A percentile compares a stretch with the other conserved stretches of the same genome.
phyloP scores from a whole-genome alignment of 352 stramenopile genomes.

The Lagenidium giganteum region DNA sequence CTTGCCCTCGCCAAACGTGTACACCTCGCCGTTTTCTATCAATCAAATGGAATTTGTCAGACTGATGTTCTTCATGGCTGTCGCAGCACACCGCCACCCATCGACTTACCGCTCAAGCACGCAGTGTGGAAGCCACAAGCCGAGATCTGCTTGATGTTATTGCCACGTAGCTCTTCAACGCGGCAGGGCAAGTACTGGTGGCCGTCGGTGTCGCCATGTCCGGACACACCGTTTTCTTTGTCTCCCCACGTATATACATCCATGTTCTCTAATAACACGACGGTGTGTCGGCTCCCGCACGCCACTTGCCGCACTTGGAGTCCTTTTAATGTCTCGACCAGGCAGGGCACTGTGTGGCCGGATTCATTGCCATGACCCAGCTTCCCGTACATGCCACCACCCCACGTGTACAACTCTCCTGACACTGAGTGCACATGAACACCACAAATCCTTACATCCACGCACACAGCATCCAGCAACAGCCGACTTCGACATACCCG shows the following conservation, averaged over 20 bases:
- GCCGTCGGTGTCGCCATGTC: constrained; percentile 92
- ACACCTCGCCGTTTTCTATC: constrained; percentile 87
- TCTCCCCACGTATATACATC: constrained; percentile 95
- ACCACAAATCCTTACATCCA: background rate
- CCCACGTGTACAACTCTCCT: constrained; percentile 92
- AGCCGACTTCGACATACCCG: constrained; percentile 39
- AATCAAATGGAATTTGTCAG: too few species aligned
- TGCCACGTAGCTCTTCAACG: constrained; percentile 85
- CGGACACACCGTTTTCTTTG: constrained; percentile 94
- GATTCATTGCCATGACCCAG: constrained; percentile 91
- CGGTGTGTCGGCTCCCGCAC: constrained; percentile 93
- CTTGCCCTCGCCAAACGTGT: constrained; percentile 92
- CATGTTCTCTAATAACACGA: constrained; percentile 83
- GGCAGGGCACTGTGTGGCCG: constrained; percentile 89
- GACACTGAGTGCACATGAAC: constrained; percentile 35
- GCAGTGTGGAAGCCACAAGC: constrained; percentile 86
- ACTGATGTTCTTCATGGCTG: too few species aligned
- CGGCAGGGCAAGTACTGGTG: constrained; percentile 93
- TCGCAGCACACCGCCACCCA: background rate
- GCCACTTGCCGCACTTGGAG: constrained; percentile 90
- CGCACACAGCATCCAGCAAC: background rate
- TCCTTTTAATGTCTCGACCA: constrained; percentile 92
- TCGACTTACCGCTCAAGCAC: constrained; percentile 44
- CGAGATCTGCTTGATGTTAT: constrained; percentile 86
- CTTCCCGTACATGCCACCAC: constrained; percentile 95